These are phyloP conservation scores for Hymenoscyphus fraxineus DNA, from an alignment of 2,329 filamentous ascomycete species.

Conservation along the genomic window DNA sequence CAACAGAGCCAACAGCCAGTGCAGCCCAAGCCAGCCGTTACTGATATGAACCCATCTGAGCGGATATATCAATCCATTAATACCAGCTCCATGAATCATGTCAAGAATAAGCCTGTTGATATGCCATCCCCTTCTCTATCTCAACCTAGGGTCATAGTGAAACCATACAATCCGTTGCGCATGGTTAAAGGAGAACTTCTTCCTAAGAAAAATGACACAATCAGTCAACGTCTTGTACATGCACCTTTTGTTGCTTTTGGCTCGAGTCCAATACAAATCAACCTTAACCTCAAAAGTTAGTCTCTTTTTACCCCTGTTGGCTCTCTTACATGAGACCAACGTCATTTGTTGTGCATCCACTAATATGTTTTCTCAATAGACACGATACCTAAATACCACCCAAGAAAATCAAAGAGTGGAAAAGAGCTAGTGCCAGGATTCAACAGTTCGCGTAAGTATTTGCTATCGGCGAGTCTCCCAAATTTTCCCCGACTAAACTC, in stretches of 20 bases:
- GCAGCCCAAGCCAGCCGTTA: not conserved
- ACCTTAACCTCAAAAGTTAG: constrained; percentile 32
- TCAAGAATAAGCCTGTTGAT: not conserved
- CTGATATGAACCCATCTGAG: not conserved
- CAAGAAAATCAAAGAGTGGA: constrained; percentile 32
- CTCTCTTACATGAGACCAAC: not conserved
- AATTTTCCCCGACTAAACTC: constrained; percentile 9
- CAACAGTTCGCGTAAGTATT: constrained; percentile 30
- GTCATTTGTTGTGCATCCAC: constrained; percentile 2
- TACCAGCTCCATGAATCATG: not conserved
- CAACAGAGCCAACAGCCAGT: constrained; percentile 5
- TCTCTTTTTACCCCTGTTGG: not conserved
- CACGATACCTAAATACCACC: constrained; percentile 33
- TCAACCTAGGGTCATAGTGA: constrained; percentile 12
- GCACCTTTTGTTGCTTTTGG: constrained; percentile 31
- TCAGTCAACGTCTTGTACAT: constrained; percentile 25
- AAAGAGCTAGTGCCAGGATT: constrained; percentile 31
- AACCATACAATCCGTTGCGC: constrained; percentile 19
- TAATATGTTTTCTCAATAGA: constrained; percentile 18
- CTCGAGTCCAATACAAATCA: constrained; percentile 26
- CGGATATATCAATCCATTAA: constrained; percentile 8
- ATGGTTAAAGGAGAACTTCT: constrained; percentile 28
- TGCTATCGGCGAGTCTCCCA: not conserved
- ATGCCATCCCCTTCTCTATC: not conserved
- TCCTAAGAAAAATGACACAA: constrained; percentile 20